These are phyloP conservation scores for Triticum dicoccoides DNA, from an alignment of 176 grass and related monocot genomes.

Conservation along the genomic window DNA sequence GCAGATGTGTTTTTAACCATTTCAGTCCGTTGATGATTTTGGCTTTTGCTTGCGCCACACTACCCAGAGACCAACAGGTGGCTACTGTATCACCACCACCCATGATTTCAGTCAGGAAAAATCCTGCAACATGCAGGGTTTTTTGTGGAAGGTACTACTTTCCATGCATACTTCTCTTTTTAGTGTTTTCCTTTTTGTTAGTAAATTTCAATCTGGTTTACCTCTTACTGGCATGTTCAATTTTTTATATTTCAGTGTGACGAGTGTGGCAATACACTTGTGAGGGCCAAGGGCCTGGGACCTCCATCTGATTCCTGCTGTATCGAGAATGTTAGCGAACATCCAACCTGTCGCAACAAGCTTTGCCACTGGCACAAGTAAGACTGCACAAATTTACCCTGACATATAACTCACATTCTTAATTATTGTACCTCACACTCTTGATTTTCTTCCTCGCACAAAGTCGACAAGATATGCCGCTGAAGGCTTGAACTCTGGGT, in stretches of 20 bases:
- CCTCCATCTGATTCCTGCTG: slow-evolving; percentile 58
- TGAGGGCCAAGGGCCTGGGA: slow-evolving; percentile 25
- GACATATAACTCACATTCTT: neutral
- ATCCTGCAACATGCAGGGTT: slow-evolving; percentile 12
- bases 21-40: slow-evolving; percentile 2
- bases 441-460: neutral
- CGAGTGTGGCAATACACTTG: slow-evolving; percentile 40
- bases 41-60: neutral
- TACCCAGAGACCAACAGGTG: slow-evolving; percentile 54
- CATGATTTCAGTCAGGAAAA: slow-evolving; percentile 62
- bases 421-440: neutral
- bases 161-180: neutral
- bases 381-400: slow-evolving; percentile 8
- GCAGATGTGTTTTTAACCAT: slow-evolving; percentile 6
- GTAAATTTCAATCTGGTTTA: neutral
- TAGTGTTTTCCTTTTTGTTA: neutral
- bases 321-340: slow-evolving; percentile 38
- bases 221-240: slow-evolving; percentile 20
- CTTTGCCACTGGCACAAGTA: slow-evolving; percentile 78
- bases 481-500: neutral
- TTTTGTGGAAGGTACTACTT: slow-evolving; percentile 55
- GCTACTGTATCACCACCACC: slow-evolving; percentile 61
- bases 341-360: slow-evolving; percentile 37
- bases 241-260: slow-evolving; percentile 51
- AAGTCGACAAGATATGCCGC: neutral